A percentile compares a stretch with the other conserved stretches of the same genome.
Evolutionary conservation across 106 monocot species (phyloP).

Genomic region (Acorus gramineus): DNA sequence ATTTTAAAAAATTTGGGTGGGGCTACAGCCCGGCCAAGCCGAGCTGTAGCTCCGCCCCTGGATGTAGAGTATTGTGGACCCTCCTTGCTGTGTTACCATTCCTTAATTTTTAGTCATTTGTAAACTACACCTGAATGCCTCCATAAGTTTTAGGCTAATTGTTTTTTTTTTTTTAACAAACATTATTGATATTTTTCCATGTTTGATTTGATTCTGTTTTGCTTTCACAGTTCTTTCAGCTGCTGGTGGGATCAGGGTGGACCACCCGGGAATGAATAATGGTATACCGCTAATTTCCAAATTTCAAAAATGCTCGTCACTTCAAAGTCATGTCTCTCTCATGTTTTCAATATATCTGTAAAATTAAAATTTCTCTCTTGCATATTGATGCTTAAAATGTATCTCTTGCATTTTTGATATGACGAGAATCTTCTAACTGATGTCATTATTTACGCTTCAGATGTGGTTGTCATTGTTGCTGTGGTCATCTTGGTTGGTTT

Average conservation of each 20-base stretch:
- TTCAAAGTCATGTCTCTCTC: not conserved
- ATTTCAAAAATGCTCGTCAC: not conserved
- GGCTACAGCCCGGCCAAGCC: no score
- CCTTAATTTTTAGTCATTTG: no score
- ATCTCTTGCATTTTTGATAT: no score
- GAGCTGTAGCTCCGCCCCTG: no score
- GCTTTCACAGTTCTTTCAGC: conserved; percentile 80
- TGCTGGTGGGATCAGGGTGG: conserved; percentile 75
- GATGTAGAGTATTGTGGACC: no score
- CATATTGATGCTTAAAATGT: no score
- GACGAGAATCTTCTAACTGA: no score
- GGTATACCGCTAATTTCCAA: conserved; percentile 26
- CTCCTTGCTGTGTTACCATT: no score
- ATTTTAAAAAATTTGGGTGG: no score
- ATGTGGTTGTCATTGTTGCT: conserved; percentile 71
- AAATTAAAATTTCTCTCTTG: no score
- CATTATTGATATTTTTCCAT: not conserved
- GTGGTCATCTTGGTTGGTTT: conserved; percentile 70
- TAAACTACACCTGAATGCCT: no score
- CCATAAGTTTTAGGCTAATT: not conserved
- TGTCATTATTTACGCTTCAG: conserved; percentile 22
- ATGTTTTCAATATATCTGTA: not conserved
- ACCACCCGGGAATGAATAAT: conserved; percentile 59
- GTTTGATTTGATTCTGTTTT: not conserved
- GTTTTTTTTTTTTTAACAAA: not conserved